phyloP scores from a whole-genome alignment of 1,139 yeast genomes.

The Diutina scorzettiae region DNA sequence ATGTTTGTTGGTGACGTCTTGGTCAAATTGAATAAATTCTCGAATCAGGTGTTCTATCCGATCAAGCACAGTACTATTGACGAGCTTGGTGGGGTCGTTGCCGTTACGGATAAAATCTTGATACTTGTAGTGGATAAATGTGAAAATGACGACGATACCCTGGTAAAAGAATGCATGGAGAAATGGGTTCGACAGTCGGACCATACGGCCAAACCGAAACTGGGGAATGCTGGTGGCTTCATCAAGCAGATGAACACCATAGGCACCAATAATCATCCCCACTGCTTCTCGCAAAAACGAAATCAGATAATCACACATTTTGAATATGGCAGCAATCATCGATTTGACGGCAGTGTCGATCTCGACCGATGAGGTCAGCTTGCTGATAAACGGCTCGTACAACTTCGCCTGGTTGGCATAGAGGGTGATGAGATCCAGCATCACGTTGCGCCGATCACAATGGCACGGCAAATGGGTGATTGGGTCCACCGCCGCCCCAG shows the following conservation, averaged over 20 bases:
- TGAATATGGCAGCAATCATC: slow-evolving; percentile 25
- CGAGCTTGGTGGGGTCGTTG: slow-evolving; percentile 10
- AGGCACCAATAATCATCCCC: neutral
- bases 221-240: slow-evolving; percentile 7
- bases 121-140: slow-evolving; percentile 32
- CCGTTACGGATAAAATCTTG: slow-evolving; percentile 19
- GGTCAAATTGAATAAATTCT: slow-evolving; percentile 17
- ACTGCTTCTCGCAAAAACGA: slow-evolving; percentile 13
- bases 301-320: slow-evolving; percentile 24
- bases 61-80: slow-evolving; percentile 14
- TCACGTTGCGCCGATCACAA: slow-evolving; percentile 18
- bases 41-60: slow-evolving; percentile 17
- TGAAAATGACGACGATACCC: slow-evolving; percentile 39
- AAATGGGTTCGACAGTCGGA: slow-evolving; percentile 31
- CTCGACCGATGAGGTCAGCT: slow-evolving; percentile 22
- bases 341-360: slow-evolving; percentile 10
- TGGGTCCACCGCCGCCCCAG: slow-evolving; percentile 9
- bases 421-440: slow-evolving; percentile 33
- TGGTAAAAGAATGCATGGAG: slow-evolving; percentile 39
- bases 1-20: slow-evolving; percentile 13
- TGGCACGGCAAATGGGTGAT: slow-evolving; percentile 14
- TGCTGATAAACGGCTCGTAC: slow-evolving; percentile 38
- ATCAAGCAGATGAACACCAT: neutral
- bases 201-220: slow-evolving; percentile 21
- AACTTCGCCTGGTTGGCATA: slow-evolving; percentile 40